Conservation (phyloP, 2,329 filamentous ascomycete species). For the Allantophomopsis cytisporea region DNA sequence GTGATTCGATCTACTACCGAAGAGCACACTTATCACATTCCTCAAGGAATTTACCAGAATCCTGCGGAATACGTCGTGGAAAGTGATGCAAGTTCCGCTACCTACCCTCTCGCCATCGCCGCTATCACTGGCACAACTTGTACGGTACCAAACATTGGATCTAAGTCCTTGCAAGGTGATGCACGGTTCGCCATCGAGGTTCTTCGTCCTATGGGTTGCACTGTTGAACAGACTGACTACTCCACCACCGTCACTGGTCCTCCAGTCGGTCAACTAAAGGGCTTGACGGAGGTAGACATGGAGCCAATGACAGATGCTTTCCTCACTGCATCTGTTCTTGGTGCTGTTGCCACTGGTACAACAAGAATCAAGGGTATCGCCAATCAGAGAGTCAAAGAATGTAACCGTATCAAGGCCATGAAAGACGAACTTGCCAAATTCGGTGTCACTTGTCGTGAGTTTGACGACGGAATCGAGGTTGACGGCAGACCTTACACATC, state of each 20-base stretch:
- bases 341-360: constrained; percentile 70
- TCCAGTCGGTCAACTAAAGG: constrained; percentile 55
- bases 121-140: constrained; percentile 93
- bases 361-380: constrained; percentile 90
- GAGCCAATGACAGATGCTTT: constrained; percentile 99
- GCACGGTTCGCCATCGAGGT: constrained; percentile 88
- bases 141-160: constrained; percentile 93
- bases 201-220: constrained; percentile 84
- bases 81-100: constrained; percentile 95
- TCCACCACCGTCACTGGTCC: constrained; percentile 93
- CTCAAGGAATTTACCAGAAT: constrained; percentile 70
- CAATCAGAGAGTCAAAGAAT: constrained; percentile 96
- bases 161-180: constrained; percentile 83
- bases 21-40: constrained; percentile 87
- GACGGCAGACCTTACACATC: constrained; percentile 34
- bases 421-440: constrained; percentile 90
- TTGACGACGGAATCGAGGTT: constrained; percentile 86
- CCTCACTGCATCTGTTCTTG: constrained; percentile 84
- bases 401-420: constrained; percentile 94
- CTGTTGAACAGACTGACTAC: constrained; percentile 67
- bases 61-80: constrained; percentile 81
- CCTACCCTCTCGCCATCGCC: constrained; percentile 86
- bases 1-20: constrained; percentile 68
- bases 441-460: constrained; percentile 71
- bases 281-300: constrained; percentile 83